A percentile compares a stretch with the other conserved stretches of the same genome.
phyloP scores from a whole-genome alignment of 2,329 filamentous ascomycete genomes.

The Cryoendolithus antarcticus region DNA sequence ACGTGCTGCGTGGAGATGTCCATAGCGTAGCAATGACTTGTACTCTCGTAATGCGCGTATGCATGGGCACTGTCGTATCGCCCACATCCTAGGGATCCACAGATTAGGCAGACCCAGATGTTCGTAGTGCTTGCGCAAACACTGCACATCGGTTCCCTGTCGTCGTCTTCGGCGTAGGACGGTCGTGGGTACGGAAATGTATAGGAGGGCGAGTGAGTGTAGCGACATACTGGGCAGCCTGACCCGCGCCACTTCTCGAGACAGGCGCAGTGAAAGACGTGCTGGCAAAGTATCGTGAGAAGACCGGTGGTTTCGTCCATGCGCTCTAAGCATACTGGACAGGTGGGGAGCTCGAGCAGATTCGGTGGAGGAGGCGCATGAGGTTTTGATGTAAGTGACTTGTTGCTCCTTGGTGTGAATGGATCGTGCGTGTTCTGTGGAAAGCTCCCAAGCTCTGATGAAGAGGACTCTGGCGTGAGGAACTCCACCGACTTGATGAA shows the following conservation, averaged over 20 bases:
- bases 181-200: conserved; percentile 26
- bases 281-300: conserved; percentile 90
- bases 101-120: conserved; percentile 91
- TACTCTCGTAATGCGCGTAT: conserved; percentile 85
- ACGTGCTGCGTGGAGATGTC: conserved; percentile 90
- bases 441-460: conserved; percentile 32
- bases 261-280: conserved; percentile 95
- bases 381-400: conserved; percentile 40
- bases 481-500: conserved; percentile 90
- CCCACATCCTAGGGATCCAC: conserved; percentile 83
- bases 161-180: conserved; percentile 29
- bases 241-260: conserved; percentile 91
- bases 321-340: conserved; percentile 87
- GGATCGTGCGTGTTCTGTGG: conserved; percentile 50
- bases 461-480: conserved; percentile 47
- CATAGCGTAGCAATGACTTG: conserved; percentile 80
- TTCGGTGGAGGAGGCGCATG: conserved; percentile 65
- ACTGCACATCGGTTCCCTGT: conserved; percentile 59
- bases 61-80: conserved; percentile 92
- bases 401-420: conserved; percentile 37
- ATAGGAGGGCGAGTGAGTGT: conserved; percentile 52
- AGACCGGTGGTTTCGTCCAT: conserved; percentile 97
- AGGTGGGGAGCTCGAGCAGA: conserved; percentile 84
- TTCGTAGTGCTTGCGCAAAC: conserved; percentile 71
- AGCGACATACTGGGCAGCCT: conserved; percentile 88